These are phyloP conservation scores for Euryodendron excelsum DNA, from an alignment of 148 eudicot genomes.

Conservation along the genomic window DNA sequence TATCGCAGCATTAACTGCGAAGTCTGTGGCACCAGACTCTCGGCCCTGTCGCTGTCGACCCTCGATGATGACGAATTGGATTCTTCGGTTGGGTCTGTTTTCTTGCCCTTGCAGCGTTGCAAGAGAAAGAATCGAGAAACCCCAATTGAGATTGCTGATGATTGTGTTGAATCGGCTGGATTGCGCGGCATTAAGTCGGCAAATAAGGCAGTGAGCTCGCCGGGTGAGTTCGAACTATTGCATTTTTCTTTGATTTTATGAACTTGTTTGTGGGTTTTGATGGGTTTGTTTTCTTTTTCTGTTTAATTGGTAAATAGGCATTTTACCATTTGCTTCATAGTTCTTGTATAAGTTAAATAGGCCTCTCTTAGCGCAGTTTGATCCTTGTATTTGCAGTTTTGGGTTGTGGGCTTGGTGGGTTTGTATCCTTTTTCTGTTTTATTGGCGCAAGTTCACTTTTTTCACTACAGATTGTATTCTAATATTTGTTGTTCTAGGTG, in stretches of 20 bases:
- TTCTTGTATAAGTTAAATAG: too few relatives aligned
- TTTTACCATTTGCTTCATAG: too few relatives aligned
- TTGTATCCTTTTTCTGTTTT: not conserved
- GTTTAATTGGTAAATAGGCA: too few relatives aligned
- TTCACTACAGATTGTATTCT: not conserved
- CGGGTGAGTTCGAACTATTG: constrained; percentile 26
- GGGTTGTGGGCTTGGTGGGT: not conserved
- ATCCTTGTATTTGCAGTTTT: too few relatives aligned
- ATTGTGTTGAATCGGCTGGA: constrained; percentile 16
- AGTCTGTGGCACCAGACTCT: constrained; percentile 52
- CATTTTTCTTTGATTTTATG: not conserved
- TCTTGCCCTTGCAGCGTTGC: constrained; percentile 56
- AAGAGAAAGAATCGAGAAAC: constrained; percentile 18
- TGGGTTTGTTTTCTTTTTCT: not conserved
- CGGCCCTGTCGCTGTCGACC: constrained; percentile 30
- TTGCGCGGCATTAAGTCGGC: constrained; percentile 15
- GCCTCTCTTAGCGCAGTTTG: too few relatives aligned
- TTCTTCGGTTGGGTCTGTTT: constrained; percentile 59
- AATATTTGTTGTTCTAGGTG: not conserved
- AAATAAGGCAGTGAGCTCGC: constrained; percentile 12
- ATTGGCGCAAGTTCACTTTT: not conserved
- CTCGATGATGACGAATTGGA: constrained; percentile 37
- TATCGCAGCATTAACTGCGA: constrained; percentile 38
- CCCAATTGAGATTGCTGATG: constrained; percentile 16
- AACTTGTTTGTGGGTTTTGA: not conserved